Evolutionary conservation across 352 stramenopile genomes (phyloP).

Genomic region (Peronospora farinosa): DNA sequence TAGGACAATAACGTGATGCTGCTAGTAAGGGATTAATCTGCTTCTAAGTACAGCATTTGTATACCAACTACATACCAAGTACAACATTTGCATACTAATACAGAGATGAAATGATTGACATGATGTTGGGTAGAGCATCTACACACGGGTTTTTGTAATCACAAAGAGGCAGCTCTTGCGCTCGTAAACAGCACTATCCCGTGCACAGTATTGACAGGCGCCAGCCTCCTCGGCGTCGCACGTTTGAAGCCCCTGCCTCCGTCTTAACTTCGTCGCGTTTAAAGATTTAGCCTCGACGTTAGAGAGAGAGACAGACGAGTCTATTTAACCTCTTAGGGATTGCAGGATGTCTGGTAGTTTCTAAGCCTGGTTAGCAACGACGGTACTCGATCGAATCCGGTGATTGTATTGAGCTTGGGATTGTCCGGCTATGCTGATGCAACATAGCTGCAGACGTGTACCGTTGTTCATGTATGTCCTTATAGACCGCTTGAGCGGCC

Average conservation of each 20-base stretch:
- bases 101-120: not conserved
- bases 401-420: too few species aligned
- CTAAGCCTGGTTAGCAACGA: too few species aligned
- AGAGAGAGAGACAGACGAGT: too few species aligned
- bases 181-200: constrained; percentile 47
- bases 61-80: not conserved
- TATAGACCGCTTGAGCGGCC: too few species aligned
- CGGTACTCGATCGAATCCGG: too few species aligned
- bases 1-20: too few species aligned
- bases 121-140: constrained; percentile 20
- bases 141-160: constrained; percentile 2
- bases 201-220: constrained; percentile 50
- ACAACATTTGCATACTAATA: too few species aligned
- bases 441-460: too few species aligned
- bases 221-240: constrained; percentile 35
- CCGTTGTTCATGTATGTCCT: too few species aligned
- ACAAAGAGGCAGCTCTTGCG: constrained; percentile 21
- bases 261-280: constrained; percentile 35
- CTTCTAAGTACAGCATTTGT: too few species aligned
- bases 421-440: too few species aligned
- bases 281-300: constrained; percentile 59
- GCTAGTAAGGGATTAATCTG: too few species aligned
- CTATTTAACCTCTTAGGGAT: constrained; percentile 87
- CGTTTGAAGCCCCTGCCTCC: constrained; percentile 20
- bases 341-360: constrained; percentile 73